Conservation (phyloP, 1,139 yeast species). For the Hemisphaericaspora xylofermentans region DNA sequence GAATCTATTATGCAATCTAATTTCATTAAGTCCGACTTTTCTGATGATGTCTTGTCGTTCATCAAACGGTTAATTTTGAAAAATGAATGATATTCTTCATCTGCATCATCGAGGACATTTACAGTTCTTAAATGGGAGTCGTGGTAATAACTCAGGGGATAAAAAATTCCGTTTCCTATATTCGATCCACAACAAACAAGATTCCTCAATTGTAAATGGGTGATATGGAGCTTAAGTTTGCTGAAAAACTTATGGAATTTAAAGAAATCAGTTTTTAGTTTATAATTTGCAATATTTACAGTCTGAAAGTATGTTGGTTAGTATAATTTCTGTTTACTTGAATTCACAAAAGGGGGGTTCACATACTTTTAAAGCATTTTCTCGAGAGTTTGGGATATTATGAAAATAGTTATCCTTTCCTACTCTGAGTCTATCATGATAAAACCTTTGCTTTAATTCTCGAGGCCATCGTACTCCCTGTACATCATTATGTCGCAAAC, state of each 20-base stretch:
- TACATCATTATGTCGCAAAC: slow-evolving; percentile 18
- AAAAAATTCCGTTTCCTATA: slow-evolving; percentile 37
- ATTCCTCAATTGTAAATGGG: slow-evolving; percentile 59
- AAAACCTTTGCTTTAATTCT: slow-evolving; percentile 32
- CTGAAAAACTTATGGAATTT: slow-evolving; percentile 44
- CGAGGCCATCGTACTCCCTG: slow-evolving; percentile 44
- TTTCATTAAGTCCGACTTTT: slow-evolving; percentile 28
- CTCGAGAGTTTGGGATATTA: slow-evolving; percentile 37
- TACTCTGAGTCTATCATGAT: slow-evolving; percentile 33
- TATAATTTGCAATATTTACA: slow-evolving; percentile 18
- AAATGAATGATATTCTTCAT: slow-evolving; percentile 30
- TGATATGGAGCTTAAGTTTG: slow-evolving; percentile 46
- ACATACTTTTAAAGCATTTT: slow-evolving; percentile 35
- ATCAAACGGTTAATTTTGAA: slow-evolving; percentile 38
- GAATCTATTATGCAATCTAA: slow-evolving; percentile 43
- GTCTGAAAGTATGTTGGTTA: slow-evolving; percentile 23
- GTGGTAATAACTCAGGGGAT: slow-evolving; percentile 41
- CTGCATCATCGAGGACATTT: slow-evolving; percentile 13
- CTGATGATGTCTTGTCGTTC: slow-evolving; percentile 22
- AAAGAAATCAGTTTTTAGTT: slow-evolving; percentile 30
- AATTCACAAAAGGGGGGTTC: neutral
- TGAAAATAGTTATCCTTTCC: slow-evolving; percentile 41
- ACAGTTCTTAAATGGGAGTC: slow-evolving; percentile 30
- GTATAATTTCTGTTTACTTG: slow-evolving; percentile 9
- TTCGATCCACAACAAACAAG: slow-evolving; percentile 45